Evolutionary conservation across 306 rosid species (phyloP).

Genomic region (Inga laurina): DNA sequence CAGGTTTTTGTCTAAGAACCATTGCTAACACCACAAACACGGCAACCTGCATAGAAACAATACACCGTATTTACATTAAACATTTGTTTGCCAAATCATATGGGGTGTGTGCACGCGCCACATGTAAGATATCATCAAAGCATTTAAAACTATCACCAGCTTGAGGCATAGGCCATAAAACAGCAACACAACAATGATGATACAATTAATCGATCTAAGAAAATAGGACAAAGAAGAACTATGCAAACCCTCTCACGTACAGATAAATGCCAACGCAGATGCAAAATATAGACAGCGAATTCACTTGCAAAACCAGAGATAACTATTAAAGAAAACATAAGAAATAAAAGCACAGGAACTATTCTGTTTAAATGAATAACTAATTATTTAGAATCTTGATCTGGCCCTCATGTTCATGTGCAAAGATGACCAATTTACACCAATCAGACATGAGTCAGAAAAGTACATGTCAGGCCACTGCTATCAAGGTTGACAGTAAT

Average conservation of each 20-base stretch:
- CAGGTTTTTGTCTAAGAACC: conserved; percentile 50
- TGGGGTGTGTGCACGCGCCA: neutral
- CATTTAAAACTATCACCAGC: neutral
- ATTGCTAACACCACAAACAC: conserved; percentile 52
- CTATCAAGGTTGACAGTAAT: neutral
- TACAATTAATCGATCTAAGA: neutral
- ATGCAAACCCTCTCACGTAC: neutral
- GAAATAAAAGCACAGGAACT: neutral
- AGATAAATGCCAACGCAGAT: neutral
- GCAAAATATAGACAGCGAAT: conserved; percentile 2
- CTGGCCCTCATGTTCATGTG: neutral
- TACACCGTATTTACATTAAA: conserved; percentile 7
- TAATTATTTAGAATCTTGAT: neutral
- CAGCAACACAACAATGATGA: neutral
- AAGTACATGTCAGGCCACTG: neutral
- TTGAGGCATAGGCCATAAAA: neutral
- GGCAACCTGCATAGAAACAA: conserved; percentile 47
- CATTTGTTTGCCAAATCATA: neutral
- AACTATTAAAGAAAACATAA: neutral
- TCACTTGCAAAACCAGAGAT: neutral
- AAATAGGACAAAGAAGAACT: neutral
- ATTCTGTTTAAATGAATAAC: neutral
- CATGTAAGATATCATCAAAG: neutral
- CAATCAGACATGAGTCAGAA: neutral
- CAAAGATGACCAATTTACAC: neutral